These are phyloP conservation scores for Saccharomyces jurei DNA, from an alignment of 805 yeast species.

Conservation along the genomic window DNA sequence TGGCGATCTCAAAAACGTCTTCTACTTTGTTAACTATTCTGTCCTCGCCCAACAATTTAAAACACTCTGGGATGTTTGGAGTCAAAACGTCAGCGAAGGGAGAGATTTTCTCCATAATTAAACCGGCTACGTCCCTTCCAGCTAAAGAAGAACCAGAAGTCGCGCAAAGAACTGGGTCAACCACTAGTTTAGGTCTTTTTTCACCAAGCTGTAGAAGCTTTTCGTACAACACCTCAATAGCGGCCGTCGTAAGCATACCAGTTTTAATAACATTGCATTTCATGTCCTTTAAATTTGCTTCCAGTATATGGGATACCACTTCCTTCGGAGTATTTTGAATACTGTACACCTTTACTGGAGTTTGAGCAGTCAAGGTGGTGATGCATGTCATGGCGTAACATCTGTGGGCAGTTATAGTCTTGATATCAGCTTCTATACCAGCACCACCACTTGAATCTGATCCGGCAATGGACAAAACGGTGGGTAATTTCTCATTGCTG, in stretches of 20 bases:
- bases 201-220: slow-evolving; percentile 28
- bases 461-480: slow-evolving; percentile 53
- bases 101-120: slow-evolving; percentile 40
- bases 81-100: slow-evolving; percentile 55
- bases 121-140: slow-evolving; percentile 32
- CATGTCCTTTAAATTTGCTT: slow-evolving; percentile 52
- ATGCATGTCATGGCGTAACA: slow-evolving; percentile 74
- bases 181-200: slow-evolving; percentile 37
- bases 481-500: slow-evolving; percentile 28
- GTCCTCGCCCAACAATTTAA: slow-evolving; percentile 27
- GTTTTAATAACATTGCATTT: slow-evolving; percentile 63
- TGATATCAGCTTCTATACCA: slow-evolving; percentile 83
- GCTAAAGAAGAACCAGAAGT: slow-evolving; percentile 65
- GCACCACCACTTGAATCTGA: slow-evolving; percentile 88
- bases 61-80: slow-evolving; percentile 70
- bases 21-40: slow-evolving; percentile 31
- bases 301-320: slow-evolving; percentile 42
- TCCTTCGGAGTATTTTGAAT: slow-evolving; percentile 37
- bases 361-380: slow-evolving; percentile 75
- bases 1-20: slow-evolving; percentile 35
- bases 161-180: slow-evolving; percentile 81
- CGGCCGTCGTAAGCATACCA: slow-evolving; percentile 61
- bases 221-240: slow-evolving; percentile 40
- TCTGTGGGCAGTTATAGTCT: slow-evolving; percentile 65
- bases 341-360: slow-evolving; percentile 38